A percentile compares a stretch with the other conserved stretches of the same genome.
Conservation (phyloP, 2,329 filamentous ascomycete genomes). For the Leptographium wingfieldii region DNA sequence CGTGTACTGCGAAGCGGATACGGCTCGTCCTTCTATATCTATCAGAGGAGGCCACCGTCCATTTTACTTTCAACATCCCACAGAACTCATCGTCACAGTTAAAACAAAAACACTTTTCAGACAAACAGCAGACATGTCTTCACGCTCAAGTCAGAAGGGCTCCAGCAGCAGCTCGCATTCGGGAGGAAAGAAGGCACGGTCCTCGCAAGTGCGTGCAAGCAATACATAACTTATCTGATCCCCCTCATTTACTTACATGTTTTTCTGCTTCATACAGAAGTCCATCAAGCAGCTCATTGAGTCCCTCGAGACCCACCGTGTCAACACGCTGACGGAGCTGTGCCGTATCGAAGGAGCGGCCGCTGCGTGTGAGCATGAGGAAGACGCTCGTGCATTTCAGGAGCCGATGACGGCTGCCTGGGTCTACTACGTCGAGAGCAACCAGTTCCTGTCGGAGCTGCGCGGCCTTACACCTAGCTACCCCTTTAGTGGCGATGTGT, state of each 20-base stretch:
- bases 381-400: conserved; percentile 45
- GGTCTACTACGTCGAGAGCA: conserved; percentile 57
- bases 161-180: conserved; percentile 9
- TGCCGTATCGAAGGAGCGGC: conserved; percentile 58
- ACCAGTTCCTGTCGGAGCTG: conserved; percentile 59
- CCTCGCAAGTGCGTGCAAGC: conserved; percentile 18
- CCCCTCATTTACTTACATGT: background rate
- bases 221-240: conserved; percentile 15
- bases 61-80: too few relatives aligned
- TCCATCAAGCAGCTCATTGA: conserved; percentile 43
- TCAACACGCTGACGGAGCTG: conserved; percentile 62
- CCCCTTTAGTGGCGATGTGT: conserved; percentile 51
- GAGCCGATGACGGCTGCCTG: conserved; percentile 58
- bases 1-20: background rate
- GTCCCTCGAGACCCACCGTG: conserved; percentile 50
- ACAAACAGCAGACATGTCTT: conserved; percentile 17
- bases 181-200: conserved; percentile 16
- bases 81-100: too few relatives aligned
- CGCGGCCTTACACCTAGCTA: conserved; percentile 54
- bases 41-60: background rate
- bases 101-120: too few relatives aligned
- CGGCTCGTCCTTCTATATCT: background rate
- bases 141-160: conserved; percentile 14
- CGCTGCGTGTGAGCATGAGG: conserved; percentile 41
- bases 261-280: conserved; percentile 13